phyloP scores from a whole-genome alignment of 2,329 filamentous ascomycete genomes.

The Penicillium janthinellum region DNA sequence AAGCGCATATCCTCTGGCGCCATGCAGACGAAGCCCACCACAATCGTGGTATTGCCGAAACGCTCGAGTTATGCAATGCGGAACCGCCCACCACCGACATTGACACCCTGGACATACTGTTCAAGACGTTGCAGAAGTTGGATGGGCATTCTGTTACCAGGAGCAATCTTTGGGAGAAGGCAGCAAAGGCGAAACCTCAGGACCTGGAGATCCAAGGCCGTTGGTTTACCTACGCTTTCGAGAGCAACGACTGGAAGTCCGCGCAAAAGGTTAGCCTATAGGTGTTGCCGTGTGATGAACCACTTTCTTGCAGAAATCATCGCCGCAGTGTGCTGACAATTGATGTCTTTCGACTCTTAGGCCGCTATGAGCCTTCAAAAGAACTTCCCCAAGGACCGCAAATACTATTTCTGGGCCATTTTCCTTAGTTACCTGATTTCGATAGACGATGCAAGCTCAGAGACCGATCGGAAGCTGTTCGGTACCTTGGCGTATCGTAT shows the following conservation, averaged over 20 bases:
- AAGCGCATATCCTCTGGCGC: conserved; percentile 44
- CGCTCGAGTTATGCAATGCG: conserved; percentile 45
- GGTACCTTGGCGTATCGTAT: conserved; percentile 55
- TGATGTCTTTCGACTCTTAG: conserved; percentile 28
- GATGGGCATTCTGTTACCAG: conserved; percentile 38
- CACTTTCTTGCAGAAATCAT: too few relatives aligned
- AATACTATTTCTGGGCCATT: conserved; percentile 54
- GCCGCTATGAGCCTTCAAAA: conserved; percentile 54
- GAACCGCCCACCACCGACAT: conserved; percentile 48
- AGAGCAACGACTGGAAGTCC: conserved; percentile 47
- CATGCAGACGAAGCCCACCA: conserved; percentile 46
- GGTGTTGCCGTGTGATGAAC: not conserved
- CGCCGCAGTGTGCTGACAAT: not conserved
- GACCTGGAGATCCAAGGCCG: conserved; percentile 47
- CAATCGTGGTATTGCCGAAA: conserved; percentile 47
- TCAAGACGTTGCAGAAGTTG: conserved; percentile 42
- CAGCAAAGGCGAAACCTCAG: conserved; percentile 47
- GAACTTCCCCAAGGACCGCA: conserved; percentile 50
- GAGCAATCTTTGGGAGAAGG: conserved; percentile 49
- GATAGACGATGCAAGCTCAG: conserved; percentile 38
- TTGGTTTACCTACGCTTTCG: conserved; percentile 49
- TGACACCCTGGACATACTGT: conserved; percentile 48
- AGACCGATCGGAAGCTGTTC: conserved; percentile 49
- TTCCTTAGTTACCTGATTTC: conserved; percentile 49
- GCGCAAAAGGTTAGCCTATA: conserved; percentile 51